Base-by-base conservation (phyloP, 1,139 yeast species). In the Casaregolazyma suthepensis region DNA sequence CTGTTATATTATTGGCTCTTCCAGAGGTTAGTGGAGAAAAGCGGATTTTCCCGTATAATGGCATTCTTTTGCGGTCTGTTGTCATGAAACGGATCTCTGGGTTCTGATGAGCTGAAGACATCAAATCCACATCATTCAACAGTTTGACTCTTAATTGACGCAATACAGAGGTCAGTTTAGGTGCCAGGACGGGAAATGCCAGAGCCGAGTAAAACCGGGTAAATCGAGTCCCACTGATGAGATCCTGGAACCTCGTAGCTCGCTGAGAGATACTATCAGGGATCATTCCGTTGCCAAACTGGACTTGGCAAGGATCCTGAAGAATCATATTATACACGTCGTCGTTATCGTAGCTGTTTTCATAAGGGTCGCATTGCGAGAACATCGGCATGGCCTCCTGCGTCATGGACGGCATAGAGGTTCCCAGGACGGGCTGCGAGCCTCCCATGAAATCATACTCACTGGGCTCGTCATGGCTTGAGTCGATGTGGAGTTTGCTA, bases 261-360 rank as follows among this genome's bases (percentile, higher is more conserved):
- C 58, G 53, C 53, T 68, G 70, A n/a, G 71, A 63, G 53, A 66
- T 48, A n/a, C 68, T 54, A 19, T 57, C 58, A 7, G 67, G 64
- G 18, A 64, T 59, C 29, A 49, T 44, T 3, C 52, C 59, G 35
- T 62, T 66, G 22, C 71, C 62, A 60, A 78, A 79, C 60, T 80
- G 84, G n/a, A 78, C 57, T 13, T 75, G 68, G 2, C 80, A 75
- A 1, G 82, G 82, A 58, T 79, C 83, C 57, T 71, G 70, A 0
- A 80, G 57, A 64, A 52, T 70, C 42, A 74, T 58, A 43, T 69
- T 67, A 48, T 75, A 69, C 5, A 71, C 71, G 31, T 66, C 61
- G 26, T 74, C 71, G 43, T 70, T 35, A n/a, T 10, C 37, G 9
- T 10, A 31, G 13, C 13, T 13, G 26, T 18, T 31, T 10, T 45